These are phyloP conservation scores for Pilatotrama ljubarskyi DNA, from an alignment of 768 basidiomycete species.

Conservation along the genomic window DNA sequence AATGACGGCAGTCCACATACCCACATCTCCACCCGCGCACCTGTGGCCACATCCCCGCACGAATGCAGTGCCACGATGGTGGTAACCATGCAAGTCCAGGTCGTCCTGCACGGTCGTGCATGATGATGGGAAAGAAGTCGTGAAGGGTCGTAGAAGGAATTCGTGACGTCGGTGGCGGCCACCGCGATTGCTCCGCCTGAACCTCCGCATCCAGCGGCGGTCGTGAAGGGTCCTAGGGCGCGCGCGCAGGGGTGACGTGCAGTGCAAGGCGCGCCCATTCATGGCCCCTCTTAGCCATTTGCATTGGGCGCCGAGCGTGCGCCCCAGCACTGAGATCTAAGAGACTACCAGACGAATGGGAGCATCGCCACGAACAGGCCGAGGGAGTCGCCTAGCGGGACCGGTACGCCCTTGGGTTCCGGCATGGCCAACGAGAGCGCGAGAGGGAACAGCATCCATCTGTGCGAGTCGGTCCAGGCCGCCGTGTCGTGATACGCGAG, in stretches of 20 bases:
- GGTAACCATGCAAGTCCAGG: too few relatives aligned
- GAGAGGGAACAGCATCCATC: slow-evolving; percentile 6
- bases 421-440: neutral
- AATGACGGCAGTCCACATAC: neutral
- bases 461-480: neutral
- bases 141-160: too few relatives aligned
- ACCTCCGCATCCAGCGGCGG: too few relatives aligned
- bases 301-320: neutral
- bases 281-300: neutral
- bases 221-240: too few relatives aligned
- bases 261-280: too few relatives aligned
- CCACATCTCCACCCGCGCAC: neutral
- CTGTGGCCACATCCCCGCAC: neutral
- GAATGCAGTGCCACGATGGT: neutral
- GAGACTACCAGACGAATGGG: neutral
- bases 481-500: too few relatives aligned
- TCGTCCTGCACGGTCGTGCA: too few relatives aligned
- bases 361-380: slow-evolving; percentile 5
- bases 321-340: neutral
- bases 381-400: neutral
- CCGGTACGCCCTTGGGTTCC: neutral
- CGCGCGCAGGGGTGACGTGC: too few relatives aligned
- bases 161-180: too few relatives aligned
- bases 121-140: too few relatives aligned
- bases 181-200: too few relatives aligned